phyloP scores from a whole-genome alignment of 345 rosid genomes.

The Boechera stricta region DNA sequence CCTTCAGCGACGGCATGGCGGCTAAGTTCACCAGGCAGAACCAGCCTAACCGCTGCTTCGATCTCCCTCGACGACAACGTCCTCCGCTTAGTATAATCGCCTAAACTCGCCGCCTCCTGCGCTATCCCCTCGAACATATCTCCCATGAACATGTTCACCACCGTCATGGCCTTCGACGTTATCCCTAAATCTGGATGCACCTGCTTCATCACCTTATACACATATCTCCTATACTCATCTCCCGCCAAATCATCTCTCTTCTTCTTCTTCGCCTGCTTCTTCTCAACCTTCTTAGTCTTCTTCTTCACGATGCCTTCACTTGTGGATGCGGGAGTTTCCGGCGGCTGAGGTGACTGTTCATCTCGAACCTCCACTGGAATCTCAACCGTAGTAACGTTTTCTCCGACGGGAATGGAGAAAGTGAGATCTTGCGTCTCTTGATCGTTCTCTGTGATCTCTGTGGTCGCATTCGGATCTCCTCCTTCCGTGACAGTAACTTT shows the following conservation, averaged over 20 bases:
- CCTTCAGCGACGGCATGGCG: constrained; percentile 81
- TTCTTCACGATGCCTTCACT: constrained; percentile 31
- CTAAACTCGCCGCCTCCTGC: constrained; percentile 61
- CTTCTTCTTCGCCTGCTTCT: constrained; percentile 19
- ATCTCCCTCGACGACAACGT: constrained; percentile 75
- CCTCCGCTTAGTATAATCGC: constrained; percentile 41
- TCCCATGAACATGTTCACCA: constrained; percentile 66
- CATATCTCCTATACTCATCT: constrained; percentile 66
- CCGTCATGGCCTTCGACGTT: constrained; percentile 71
- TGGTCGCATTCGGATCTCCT: constrained; percentile 19
- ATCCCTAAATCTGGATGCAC: constrained; percentile 75
- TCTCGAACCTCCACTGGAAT: constrained; percentile 29
- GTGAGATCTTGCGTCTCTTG: constrained; percentile 34
- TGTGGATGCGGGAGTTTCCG: constrained; percentile 29
- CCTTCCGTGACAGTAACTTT: constrained; percentile 31
- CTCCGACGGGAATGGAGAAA: constrained; percentile 32
- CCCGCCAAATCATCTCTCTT: constrained; percentile 39
- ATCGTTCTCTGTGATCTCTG: constrained; percentile 13
- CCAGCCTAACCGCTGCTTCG: constrained; percentile 68
- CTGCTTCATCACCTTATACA: constrained; percentile 65
- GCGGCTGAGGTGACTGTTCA: constrained; percentile 33
- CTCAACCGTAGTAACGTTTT: constrained; percentile 34
- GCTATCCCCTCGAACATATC: constrained; percentile 83
- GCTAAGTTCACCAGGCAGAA: constrained; percentile 80
- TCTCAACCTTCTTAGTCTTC: constrained; percentile 9